Percentiles rank a stretch among this genome's conserved stretches.
These are phyloP conservation scores for Candida golubevii DNA, from an alignment of 805 yeast species.

Conservation along the genomic window DNA sequence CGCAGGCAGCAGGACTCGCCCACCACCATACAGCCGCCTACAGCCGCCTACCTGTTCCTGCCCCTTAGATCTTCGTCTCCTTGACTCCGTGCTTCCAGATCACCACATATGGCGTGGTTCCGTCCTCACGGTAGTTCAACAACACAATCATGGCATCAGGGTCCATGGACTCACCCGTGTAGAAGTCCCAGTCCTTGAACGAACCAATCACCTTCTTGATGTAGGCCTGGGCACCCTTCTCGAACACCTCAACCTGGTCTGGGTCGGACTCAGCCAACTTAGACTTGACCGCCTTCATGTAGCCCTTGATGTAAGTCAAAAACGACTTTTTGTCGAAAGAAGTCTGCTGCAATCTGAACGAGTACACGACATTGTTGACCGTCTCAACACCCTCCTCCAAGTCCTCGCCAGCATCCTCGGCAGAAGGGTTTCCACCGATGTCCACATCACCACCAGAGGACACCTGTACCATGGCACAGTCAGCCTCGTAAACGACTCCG, in stretches of 20 bases:
- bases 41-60: too few species aligned
- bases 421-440: slow-evolving; percentile 99
- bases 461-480: slow-evolving; percentile 89
- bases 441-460: slow-evolving; percentile 84
- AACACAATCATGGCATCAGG: slow-evolving; percentile 98
- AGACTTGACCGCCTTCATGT: slow-evolving; percentile 96
- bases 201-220: slow-evolving; percentile 93
- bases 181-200: slow-evolving; percentile 99
- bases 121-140: slow-evolving; percentile 99
- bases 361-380: slow-evolving; percentile 97
- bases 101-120: slow-evolving; percentile 94
- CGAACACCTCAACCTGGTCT: slow-evolving; percentile 81
- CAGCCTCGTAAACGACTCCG: slow-evolving; percentile 92
- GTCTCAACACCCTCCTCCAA: slow-evolving; percentile 81
- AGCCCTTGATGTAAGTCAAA: slow-evolving; percentile 94
- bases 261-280: slow-evolving; percentile 86
- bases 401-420: slow-evolving; percentile 87
- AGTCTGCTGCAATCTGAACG: slow-evolving; percentile 96
- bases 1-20: too few species aligned
- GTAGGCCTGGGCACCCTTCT: slow-evolving; percentile 95
- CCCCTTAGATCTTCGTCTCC: slow-evolving; percentile 77
- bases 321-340: slow-evolving; percentile 97
- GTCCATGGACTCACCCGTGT: slow-evolving; percentile 99
- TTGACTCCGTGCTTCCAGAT: slow-evolving; percentile 98
- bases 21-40: too few species aligned